phyloP scores from a whole-genome alignment of 805 yeast species.

The Kuraishia ogatae region DNA sequence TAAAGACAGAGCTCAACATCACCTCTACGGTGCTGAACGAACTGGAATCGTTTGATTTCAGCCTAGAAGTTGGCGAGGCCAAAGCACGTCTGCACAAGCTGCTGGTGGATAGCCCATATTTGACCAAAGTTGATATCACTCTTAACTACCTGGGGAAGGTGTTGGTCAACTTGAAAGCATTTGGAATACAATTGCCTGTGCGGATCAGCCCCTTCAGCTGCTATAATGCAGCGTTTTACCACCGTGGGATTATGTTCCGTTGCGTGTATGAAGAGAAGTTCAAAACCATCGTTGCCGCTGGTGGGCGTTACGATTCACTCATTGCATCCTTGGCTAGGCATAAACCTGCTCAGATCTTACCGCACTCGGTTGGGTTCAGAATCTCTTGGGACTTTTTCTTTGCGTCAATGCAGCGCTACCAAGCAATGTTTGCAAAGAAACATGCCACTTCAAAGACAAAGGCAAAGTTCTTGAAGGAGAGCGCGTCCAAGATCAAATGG shows the following conservation, averaged over 20 bases:
- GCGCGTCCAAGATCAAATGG: constrained; percentile 33
- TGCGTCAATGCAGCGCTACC: constrained; percentile 38
- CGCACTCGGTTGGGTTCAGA: constrained; percentile 80
- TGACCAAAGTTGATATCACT: constrained; percentile 53
- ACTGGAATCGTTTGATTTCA: constrained; percentile 71
- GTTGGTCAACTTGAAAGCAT: constrained; percentile 37
- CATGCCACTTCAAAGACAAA: constrained; percentile 15
- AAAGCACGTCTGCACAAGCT: constrained; percentile 52
- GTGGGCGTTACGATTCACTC: constrained; percentile 85
- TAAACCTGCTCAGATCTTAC: constrained; percentile 21
- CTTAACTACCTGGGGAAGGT: constrained; percentile 56
- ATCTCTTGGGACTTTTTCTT: constrained; percentile 65
- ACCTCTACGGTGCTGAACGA: constrained; percentile 80
- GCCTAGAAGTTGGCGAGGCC: constrained; percentile 58
- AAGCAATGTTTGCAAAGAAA: constrained; percentile 22
- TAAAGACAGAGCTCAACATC: constrained; percentile 61
- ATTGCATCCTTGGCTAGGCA: constrained; percentile 56
- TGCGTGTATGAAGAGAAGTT: constrained; percentile 58
- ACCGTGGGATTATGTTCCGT: constrained; percentile 82
- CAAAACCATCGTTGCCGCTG: constrained; percentile 63
- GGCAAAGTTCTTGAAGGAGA: constrained; percentile 24
- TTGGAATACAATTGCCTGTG: constrained; percentile 52
- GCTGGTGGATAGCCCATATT: constrained; percentile 66
- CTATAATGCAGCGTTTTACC: constrained; percentile 72
- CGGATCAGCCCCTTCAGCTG: constrained; percentile 76